Base-by-base conservation (phyloP, 805 yeast genomes). In the Isabelozyma heimii region DNA sequence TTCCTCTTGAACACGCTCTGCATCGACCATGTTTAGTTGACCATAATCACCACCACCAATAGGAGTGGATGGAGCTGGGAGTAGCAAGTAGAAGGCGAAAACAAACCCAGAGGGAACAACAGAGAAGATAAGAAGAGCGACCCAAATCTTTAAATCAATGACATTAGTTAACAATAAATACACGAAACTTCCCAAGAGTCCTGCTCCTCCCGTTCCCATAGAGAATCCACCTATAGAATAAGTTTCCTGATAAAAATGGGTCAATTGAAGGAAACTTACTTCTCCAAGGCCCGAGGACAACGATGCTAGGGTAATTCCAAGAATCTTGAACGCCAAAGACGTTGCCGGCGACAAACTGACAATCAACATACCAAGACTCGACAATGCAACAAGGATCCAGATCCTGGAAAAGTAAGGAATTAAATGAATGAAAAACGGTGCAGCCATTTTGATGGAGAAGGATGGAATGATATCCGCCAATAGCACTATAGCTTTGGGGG, bases 181-280 rank as follows among this genome's bases (percentile, higher is more conserved):
- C 12, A 79, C 60, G 46, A 87, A 88, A 47, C 91, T 82, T 0
- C 98, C 99, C 15, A 81, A 77, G 5, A 92, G 65, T 0, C 99
- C 99, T 1, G 99, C 98, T 15, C 90, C 96, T 3, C 99, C 98
- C 0, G 98, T 92, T 1, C 99, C 99, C 7, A 91, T 81, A 16
- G 96, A 87, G 82, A 95, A 92, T 0, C 96, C 97, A 44, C 85
- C 82, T 42, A 92, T 71, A 4, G 95, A 74, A n/a, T 62, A 55
- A 14, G 75, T 73, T 15, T 74, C 77, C n/a, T 54, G 47, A 63
- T 83, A 90, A 57, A 74, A 85, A 61, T 91, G 97, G 1, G 97
- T 89, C 65, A 92, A 69, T 63, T 89, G 96, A 40, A 92, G 68
- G 55, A 92, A 92, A 0, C 97, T 89, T 5, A 88, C 72, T 62